Conservation (phyloP, 352 stramenopile species). For the Pythium aquatile region DNA sequence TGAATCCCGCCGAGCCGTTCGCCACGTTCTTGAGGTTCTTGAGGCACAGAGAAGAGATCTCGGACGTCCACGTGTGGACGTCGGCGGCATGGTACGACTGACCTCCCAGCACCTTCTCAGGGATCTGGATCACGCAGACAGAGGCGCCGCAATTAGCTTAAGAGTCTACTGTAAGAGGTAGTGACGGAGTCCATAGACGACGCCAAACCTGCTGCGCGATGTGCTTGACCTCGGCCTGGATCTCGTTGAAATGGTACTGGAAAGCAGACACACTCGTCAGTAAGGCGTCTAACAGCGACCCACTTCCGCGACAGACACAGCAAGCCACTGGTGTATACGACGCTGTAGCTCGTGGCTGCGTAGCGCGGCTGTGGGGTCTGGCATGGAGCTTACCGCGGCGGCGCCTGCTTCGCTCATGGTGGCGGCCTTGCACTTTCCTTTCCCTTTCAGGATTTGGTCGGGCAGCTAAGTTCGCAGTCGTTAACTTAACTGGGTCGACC, state of each 20-base stretch:
- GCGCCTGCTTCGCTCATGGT: constrained; percentile 9
- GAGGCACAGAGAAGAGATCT: constrained; percentile 77
- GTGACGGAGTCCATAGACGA: too few relatives aligned
- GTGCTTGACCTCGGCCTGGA: constrained; percentile 88
- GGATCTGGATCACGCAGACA: constrained; percentile 43
- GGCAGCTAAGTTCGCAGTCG: not conserved
- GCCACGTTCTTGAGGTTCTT: constrained; percentile 84
- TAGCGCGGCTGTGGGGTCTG: not conserved
- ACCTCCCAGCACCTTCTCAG: constrained; percentile 59
- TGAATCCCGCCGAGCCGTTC: constrained; percentile 85
- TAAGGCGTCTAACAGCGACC: not conserved
- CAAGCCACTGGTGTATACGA: not conserved
- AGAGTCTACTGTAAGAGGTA: too few relatives aligned
- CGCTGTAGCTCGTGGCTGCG: not conserved
- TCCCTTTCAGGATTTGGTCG: not conserved
- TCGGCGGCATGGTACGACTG: constrained; percentile 80
- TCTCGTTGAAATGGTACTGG: constrained; percentile 82
- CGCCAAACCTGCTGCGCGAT: constrained; percentile 64
- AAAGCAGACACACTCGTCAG: not conserved
- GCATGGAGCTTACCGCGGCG: constrained; percentile 11
- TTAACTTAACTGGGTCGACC: constrained; percentile 7
- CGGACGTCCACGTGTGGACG: constrained; percentile 73
- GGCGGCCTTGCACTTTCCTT: not conserved
- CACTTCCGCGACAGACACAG: not conserved
- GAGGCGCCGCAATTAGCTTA: not conserved